Evolutionary conservation across 345 rosid species (phyloP).

Genomic region (Salix brachista): DNA sequence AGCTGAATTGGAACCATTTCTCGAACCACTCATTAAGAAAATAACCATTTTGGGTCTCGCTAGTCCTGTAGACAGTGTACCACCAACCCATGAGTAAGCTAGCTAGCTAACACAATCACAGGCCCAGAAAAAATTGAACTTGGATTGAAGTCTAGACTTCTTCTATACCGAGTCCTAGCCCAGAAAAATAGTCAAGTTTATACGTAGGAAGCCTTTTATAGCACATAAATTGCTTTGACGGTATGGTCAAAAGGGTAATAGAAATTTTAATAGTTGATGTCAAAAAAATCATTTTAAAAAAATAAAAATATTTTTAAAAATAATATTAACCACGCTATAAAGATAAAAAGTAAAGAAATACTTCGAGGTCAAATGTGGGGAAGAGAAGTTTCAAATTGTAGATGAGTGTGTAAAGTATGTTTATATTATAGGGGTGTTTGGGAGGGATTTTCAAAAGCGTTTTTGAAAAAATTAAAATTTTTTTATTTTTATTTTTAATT

Average conservation of each 20-base stretch:
- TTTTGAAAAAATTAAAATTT: too few species aligned
- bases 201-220: background rate
- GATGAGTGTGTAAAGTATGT: background rate
- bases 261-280: too few species aligned
- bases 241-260: background rate
- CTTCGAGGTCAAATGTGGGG: background rate
- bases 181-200: too few species aligned
- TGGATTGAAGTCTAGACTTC: background rate
- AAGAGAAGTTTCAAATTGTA: background rate
- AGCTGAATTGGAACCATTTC: too few species aligned
- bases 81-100: background rate
- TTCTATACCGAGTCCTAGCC: too few species aligned
- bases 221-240: background rate
- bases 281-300: too few species aligned
- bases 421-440: too few species aligned
- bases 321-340: too few species aligned
- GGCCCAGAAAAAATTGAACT: background rate
- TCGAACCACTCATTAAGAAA: background rate
- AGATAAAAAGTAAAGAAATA: too few species aligned
- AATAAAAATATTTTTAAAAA: too few species aligned
- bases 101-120: background rate
- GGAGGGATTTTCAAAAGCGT: too few species aligned
- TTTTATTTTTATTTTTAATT: too few species aligned
- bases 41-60: background rate
- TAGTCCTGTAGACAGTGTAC: background rate